Base-by-base conservation (phyloP, 805 yeast genomes). In the Candida germanica region DNA sequence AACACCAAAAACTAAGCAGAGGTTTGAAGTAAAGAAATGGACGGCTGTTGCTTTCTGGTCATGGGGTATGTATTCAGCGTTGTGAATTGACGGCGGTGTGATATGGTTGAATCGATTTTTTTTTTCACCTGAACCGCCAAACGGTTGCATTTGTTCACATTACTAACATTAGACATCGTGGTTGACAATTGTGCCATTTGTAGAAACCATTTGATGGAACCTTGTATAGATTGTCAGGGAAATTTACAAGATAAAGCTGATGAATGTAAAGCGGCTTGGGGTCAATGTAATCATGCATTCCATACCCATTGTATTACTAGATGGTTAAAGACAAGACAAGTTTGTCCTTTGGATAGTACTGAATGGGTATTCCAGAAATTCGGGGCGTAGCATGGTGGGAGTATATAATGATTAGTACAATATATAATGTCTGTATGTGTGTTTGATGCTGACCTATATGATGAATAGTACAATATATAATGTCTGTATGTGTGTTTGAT, bases 31-130 rank as follows among this genome's bases (percentile, higher is more conserved):
- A 26, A 86, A 87, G 57, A 93, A 89, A 69, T 91, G 98, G 98
- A 88, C 96, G 10, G 98, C 98, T 0, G 98, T 93, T 32, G 98
- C 98, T n/a, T 87, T 93, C 58, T 93, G 99, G 99, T 87, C 97
- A 0, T 93, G 98, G 98, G 96, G 75, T 65, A 69, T 54, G 66
- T 69, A 40, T 51, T n/a, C n/a, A n/a, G n/a, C n/a, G n/a, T n/a
- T n/a, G n/a, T n/a, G n/a, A n/a, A n/a, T n/a, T n/a, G n/a, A n/a
- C n/a, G n/a, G n/a, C n/a, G n/a, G n/a, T n/a, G n/a, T n/a, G n/a
- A n/a, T n/a, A n/a, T n/a, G n/a, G n/a, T n/a, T n/a, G n/a, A n/a
- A n/a, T n/a, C n/a, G n/a, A n/a, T n/a, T n/a, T n/a, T n/a, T n/a
- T n/a, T n/a, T n/a, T n/a, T n/a, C n/a, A n/a, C n/a, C n/a, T n/a